phyloP scores from a whole-genome alignment of 768 basidiomycete genomes.

The Boletellus sp. region DNA sequence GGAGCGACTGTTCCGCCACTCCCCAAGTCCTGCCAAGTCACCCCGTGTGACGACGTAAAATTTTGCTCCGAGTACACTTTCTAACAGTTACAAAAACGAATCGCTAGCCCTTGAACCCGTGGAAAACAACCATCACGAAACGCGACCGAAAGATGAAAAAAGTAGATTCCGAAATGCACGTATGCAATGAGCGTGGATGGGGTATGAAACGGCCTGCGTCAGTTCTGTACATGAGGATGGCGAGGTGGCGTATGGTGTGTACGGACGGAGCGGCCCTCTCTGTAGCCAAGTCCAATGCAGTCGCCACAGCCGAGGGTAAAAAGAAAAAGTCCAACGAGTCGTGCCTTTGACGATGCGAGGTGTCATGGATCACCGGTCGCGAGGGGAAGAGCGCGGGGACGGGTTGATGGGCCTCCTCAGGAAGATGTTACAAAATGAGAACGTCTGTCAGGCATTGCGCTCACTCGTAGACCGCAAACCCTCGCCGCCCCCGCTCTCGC shows the following conservation, averaged over 20 bases:
- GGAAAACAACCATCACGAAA: slow-evolving; percentile 6
- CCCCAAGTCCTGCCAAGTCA: not conserved
- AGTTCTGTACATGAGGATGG: slow-evolving; percentile 10
- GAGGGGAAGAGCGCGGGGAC: slow-evolving; percentile 22
- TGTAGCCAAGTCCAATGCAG: not conserved
- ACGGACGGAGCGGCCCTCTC: not conserved
- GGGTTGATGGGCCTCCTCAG: slow-evolving; percentile 15
- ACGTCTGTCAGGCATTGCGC: slow-evolving; percentile 3
- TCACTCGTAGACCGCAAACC: slow-evolving; percentile 22
- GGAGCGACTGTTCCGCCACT: not conserved
- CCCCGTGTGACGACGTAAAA: too few relatives aligned
- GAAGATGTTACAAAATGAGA: slow-evolving; percentile 9
- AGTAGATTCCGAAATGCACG: slow-evolving; percentile 16
- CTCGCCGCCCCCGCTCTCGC: slow-evolving; percentile 28
- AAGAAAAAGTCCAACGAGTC: too few relatives aligned
- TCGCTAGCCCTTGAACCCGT: slow-evolving; percentile 3
- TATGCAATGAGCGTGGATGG: slow-evolving; percentile 8
- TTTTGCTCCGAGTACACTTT: not conserved
- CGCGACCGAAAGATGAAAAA: slow-evolving; percentile 3
- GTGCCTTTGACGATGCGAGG: too few relatives aligned
- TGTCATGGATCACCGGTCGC: slow-evolving; percentile 18
- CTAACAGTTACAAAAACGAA: slow-evolving; percentile 11
- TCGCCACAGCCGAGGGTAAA: too few relatives aligned
- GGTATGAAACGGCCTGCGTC: slow-evolving; percentile 31
- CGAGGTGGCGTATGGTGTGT: not conserved